Conservation (phyloP, 345 rosid genomes). For the Ailanthus altissimus region DNA sequence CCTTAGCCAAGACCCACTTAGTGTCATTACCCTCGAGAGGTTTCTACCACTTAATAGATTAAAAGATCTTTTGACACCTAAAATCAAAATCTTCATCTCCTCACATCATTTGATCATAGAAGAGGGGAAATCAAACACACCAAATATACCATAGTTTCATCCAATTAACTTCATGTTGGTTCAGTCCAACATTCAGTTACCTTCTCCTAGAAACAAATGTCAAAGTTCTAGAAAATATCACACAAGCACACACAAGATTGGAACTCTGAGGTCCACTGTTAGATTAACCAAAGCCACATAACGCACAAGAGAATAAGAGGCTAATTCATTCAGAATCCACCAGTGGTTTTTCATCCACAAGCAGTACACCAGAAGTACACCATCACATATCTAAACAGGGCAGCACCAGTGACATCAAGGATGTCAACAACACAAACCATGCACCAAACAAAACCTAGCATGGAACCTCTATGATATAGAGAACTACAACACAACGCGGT, state of each 20-base stretch:
- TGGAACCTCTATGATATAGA: conserved; percentile 24
- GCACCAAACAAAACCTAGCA: background rate
- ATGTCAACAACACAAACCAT: background rate
- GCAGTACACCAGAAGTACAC: conserved; percentile 23
- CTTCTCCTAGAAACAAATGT: no score
- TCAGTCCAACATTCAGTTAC: background rate
- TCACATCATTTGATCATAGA: no score
- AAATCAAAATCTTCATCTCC: background rate
- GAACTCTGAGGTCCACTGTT: background rate
- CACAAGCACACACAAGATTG: background rate
- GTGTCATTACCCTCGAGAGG: no score
- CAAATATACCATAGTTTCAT: no score
- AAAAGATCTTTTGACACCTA: background rate
- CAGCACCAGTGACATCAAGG: conserved; percentile 16
- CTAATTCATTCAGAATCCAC: conserved; percentile 15
- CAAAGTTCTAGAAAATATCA: background rate
- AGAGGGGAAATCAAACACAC: no score
- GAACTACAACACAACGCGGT: conserved; percentile 10
- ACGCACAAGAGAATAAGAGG: background rate
- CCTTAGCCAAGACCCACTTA: no score
- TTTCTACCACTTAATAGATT: no score
- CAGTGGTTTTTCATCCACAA: conserved; percentile 7
- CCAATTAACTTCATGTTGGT: no score
- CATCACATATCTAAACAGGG: conserved; percentile 13
- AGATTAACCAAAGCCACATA: background rate